Base-by-base conservation (phyloP, 1,284 basidiomycete genomes). In the Sporisorium reilianum region DNA sequence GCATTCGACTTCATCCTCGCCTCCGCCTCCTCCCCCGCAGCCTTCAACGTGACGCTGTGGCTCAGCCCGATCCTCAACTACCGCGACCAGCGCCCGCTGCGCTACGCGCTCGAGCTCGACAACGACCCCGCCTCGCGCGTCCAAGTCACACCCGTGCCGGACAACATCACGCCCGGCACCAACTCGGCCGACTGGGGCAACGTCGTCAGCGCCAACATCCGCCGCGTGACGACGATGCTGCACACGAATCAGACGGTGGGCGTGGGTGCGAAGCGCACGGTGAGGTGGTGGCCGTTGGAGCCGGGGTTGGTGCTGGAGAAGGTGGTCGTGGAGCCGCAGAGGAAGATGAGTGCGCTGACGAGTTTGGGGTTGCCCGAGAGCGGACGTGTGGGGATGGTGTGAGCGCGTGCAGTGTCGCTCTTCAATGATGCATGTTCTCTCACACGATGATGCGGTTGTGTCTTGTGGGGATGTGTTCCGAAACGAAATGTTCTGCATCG, bases 171-270 rank as follows among this genome's bases (percentile, higher is more conserved):
- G 14, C 65, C 65, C 0, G 65, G 65, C n/a, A 67, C 59, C 1
- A 67, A 67, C 48, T 54, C 50, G 32, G 65, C 59, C 1, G 65
- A 67, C 36, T 67, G 65, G 65, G 65, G 59, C 44, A 67, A 67
- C 18, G 59, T 67, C 16, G 59, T 67, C 38, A 56, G 53, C 12
- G 65, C 59, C 30, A 67, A 67, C 34, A 62, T 67, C 25, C 32
- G 65, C 1, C 57, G 30, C n/a, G 65, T 67, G 10, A 67, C 65
- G 8, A 55, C 65, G 11, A 22, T 30, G 38, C n/a, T 67, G 22
- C n/a, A 38, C 26, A 49, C 45, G 1, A 48, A 51, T 18, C 16
- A n/a, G 8, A 46, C 42, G 3, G 25, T 11, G 4, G 32, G 1
- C 25, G 52, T 8, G 16, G 26, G 42, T 20, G 20, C 11, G 20